Base-by-base conservation (phyloP, 73 alveolate genomes). In the Symbiodinium pilosum region DNA sequence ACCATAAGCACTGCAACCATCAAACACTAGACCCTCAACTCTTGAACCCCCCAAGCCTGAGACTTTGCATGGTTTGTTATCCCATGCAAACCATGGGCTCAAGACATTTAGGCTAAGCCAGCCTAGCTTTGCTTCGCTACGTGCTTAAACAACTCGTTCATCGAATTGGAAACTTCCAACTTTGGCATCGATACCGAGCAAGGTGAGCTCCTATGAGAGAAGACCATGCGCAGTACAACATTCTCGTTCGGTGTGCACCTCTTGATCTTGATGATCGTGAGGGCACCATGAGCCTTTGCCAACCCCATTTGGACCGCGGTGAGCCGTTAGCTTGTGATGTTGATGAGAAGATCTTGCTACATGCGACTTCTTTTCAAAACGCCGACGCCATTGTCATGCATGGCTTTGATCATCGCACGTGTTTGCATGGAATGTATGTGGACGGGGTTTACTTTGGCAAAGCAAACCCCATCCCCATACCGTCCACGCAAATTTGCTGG, bases 401-500 rank as follows among this genome's bases (percentile, higher is more conserved):
- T 24, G 95, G 95, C 26, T 89, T 89, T 26, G 95, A 89, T 64
- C 95, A 89, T 36, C 59, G 95, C 47, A 89, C 95, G 30, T 89
- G 95, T 36, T 38, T 28, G 12, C 52, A 40, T n/a, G 95, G 43
- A 26, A 24, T 89, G 43, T 89, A 89, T n/a, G 95, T 86, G 30
- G 86, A 43, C 1, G 95, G 95, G 5, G 95, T 68, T 40, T 89
- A 68, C 44, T 89, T n/a, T n/a, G n/a, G n/a, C n/a, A n/a, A n/a
- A n/a, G n/a, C n/a, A n/a, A n/a, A n/a, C n/a, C n/a, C n/a, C n/a
- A n/a, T n/a, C n/a, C n/a, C n/a, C n/a, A n/a, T n/a, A n/a, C n/a
- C n/a, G n/a, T n/a, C n/a, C n/a, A n/a, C n/a, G n/a, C n/a, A n/a
- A n/a, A n/a, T n/a, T 89, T 89, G 95, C 95, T 0, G 43, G 75